phyloP scores from a whole-genome alignment of 371 early-diverging fungal genomes.

The Zychaea mexicana region DNA sequence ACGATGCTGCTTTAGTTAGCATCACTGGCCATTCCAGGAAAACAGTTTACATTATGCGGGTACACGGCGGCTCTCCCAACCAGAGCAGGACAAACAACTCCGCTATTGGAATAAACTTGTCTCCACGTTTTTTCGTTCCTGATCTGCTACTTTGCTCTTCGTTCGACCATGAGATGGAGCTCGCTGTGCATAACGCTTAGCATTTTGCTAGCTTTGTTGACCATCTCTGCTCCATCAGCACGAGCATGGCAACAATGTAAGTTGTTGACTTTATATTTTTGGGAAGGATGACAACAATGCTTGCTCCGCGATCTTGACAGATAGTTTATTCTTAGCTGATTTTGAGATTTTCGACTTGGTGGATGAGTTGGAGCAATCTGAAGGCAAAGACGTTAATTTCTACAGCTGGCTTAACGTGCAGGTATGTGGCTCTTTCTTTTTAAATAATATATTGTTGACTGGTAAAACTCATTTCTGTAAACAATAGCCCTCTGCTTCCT shows the following conservation, averaged over 20 bases:
- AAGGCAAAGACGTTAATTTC: conserved; percentile 65
- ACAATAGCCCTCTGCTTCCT: conserved; percentile 61
- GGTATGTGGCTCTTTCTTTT: conserved; percentile 16
- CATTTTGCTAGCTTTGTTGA: conserved; percentile 3
- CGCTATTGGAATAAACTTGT: neutral
- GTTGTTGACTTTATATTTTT: neutral
- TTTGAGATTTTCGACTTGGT: conserved; percentile 87
- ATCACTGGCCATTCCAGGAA: too few relatives aligned
- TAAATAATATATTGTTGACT: neutral
- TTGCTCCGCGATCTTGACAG: neutral
- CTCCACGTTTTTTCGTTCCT: neutral
- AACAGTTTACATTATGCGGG: too few relatives aligned
- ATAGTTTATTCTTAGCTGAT: conserved; percentile 34
- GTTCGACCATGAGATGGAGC: conserved; percentile 6
- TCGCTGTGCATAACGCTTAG: conserved; percentile 10
- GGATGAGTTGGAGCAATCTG: conserved; percentile 72
- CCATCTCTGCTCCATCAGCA: conserved; percentile 3
- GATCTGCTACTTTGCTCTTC: neutral
- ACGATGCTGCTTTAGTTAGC: neutral
- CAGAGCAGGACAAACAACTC: too few relatives aligned
- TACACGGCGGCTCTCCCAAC: too few relatives aligned
- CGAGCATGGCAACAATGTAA: conserved; percentile 14
- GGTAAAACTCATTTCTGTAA: too few relatives aligned
- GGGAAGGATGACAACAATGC: neutral
- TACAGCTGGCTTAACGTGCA: conserved; percentile 62